Evolutionary conservation across 192 early-diverging fungal species (phyloP).

Genomic region (Podila clonocystis): DNA sequence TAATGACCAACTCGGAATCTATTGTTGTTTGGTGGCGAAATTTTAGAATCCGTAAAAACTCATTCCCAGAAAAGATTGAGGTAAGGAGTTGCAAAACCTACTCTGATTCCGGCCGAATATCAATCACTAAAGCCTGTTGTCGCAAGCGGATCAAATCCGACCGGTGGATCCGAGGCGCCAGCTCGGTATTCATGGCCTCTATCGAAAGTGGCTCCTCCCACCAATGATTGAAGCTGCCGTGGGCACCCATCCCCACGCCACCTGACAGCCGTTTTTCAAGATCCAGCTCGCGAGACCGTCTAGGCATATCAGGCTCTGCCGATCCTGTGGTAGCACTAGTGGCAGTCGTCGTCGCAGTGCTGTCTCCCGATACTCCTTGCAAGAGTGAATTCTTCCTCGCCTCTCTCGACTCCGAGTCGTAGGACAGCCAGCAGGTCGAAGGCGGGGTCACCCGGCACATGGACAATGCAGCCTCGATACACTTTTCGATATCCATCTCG

Average conservation of each 20-base stretch:
- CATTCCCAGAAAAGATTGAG: too few relatives aligned
- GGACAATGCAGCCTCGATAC: slow-evolving; percentile 65
- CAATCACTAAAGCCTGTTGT: slow-evolving; percentile 62
- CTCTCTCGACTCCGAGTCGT: slow-evolving; percentile 45
- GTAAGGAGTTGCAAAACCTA: too few relatives aligned
- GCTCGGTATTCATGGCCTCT: slow-evolving; percentile 58
- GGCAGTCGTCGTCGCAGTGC: background rate
- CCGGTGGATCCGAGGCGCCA: slow-evolving; percentile 64
- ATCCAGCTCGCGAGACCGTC: slow-evolving; percentile 10
- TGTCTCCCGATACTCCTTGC: background rate
- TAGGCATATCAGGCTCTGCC: slow-evolving; percentile 11
- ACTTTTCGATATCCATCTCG: slow-evolving; percentile 78
- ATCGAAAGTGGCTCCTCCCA: slow-evolving; percentile 61
- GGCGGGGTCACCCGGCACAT: slow-evolving; percentile 79
- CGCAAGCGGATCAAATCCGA: slow-evolving; percentile 58
- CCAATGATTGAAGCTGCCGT: slow-evolving; percentile 30
- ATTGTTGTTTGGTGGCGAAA: background rate
- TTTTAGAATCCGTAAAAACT: too few relatives aligned
- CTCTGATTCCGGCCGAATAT: slow-evolving; percentile 65
- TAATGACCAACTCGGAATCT: slow-evolving; percentile 65
- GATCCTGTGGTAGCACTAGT: background rate
- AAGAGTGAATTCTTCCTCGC: slow-evolving; percentile 13
- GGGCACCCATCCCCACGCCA: background rate
- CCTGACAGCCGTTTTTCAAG: slow-evolving; percentile 19
- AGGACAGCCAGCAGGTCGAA: slow-evolving; percentile 54